Base-by-base conservation (phyloP, 2,329 filamentous ascomycete species). In the Biscogniauxia sp. region DNA sequence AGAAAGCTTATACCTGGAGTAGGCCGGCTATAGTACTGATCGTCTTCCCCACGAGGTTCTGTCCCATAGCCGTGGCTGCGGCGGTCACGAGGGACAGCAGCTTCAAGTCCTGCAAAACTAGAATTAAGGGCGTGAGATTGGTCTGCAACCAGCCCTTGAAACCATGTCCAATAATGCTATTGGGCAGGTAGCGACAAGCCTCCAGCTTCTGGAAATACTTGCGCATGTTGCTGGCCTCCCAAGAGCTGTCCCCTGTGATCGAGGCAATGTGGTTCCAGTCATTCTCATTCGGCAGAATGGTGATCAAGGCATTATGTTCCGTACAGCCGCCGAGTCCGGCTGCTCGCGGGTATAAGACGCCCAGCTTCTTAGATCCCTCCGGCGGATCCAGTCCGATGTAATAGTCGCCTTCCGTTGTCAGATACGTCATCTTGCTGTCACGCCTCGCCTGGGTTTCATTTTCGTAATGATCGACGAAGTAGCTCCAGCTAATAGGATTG, bases 391-490 rank as follows among this genome's bases (percentile, higher is more conserved):
- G 74, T 15, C 85, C 84, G 17, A 79, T 81, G 66, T 86, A 86
- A n/a, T 79, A 72, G 1, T 73, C 70, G 20, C 83, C 84, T 51
- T 80, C 72, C 0, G 79, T 73, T 1, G 80, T 82, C 5, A 78
- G 69, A 68, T 86, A 88, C 1, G 81, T 81, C 54, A 83, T 82
- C 76, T 88, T 88, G 66, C 74, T 81, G 69, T 88, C 84, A 53
- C 77, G 75, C 23, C 79, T 77, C 64, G 86, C 82, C 51, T 82
- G 78, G n/a, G 73, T 71, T 52, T 83, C 75, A 61, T 87, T 79
- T 9, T 78, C 75, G 67, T 87, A 88, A 69, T 88, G 85, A 49
- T 79, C 78, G 32, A 87, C 84, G 63, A 82, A 88, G 73, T 84
- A 88, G 72, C 87, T 82, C 86, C 86, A 88, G 32, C 78, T 73